Evolutionary conservation across 2,329 filamentous ascomycete genomes (phyloP).

Genomic region (Cladosporium phlei): DNA sequence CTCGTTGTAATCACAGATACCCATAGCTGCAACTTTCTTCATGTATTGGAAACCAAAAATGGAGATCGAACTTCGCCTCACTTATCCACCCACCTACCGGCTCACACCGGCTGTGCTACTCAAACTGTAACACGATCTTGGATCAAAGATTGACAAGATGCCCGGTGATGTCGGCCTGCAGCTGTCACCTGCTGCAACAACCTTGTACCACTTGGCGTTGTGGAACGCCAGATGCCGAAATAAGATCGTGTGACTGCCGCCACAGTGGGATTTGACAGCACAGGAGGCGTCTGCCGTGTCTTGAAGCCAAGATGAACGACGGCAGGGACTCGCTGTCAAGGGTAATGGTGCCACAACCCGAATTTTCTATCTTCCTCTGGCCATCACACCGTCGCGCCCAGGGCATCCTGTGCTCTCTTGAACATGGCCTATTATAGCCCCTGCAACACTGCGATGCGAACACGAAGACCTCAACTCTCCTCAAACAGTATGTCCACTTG

Average conservation of each 20-base stretch:
- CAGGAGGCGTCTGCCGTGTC: slow-evolving; percentile 8
- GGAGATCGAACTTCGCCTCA: neutral
- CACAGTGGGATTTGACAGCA: slow-evolving; percentile 1
- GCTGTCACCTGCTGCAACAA: slow-evolving; percentile 8
- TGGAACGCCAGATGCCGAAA: slow-evolving; percentile 4
- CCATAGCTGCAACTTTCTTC: slow-evolving; percentile 11
- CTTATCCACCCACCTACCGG: neutral
- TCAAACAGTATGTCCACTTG: slow-evolving; percentile 3
- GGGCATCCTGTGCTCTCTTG: neutral
- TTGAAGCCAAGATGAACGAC: slow-evolving; percentile 2
- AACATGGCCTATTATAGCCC: neutral
- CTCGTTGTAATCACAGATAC: slow-evolving; percentile 14
- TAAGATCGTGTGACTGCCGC: slow-evolving; percentile 12
- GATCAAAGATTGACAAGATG: neutral
- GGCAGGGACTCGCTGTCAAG: slow-evolving; percentile 4
- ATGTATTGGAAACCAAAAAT: slow-evolving; percentile 11
- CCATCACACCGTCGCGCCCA: neutral
- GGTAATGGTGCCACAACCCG: slow-evolving; percentile 4
- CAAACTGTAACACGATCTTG: neutral
- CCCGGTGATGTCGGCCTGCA: slow-evolving; percentile 9
- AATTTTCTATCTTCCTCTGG: neutral
- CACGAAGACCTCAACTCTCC: neutral
- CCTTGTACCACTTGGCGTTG: neutral
- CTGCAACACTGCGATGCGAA: neutral
- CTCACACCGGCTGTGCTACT: neutral